Evolutionary conservation across 2,329 filamentous ascomycete genomes (phyloP).

Genomic region (Hymenoscyphus occultus): DNA sequence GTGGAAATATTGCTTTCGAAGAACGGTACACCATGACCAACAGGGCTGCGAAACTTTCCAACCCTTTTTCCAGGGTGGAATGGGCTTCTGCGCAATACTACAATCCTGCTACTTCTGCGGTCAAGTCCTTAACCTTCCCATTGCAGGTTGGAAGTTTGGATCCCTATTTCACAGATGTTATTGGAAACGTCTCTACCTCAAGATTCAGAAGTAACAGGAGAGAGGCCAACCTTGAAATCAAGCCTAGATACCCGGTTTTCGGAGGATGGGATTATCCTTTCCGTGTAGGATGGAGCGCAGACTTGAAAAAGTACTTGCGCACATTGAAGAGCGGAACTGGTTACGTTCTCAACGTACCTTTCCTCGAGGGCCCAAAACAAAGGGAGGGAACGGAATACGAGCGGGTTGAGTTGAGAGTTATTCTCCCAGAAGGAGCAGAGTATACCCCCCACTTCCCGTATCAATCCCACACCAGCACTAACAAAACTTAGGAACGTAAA

Average conservation of each 20-base stretch:
- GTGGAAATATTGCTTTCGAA: conserved; percentile 91
- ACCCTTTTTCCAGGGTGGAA: conserved; percentile 72
- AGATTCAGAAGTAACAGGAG: conserved; percentile 74
- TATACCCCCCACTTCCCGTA: conserved; percentile 51
- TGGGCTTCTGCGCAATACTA: conserved; percentile 73
- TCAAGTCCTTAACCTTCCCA: conserved; percentile 79
- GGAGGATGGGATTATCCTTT: conserved; percentile 99
- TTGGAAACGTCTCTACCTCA: conserved; percentile 95
- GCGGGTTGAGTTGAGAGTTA: conserved; percentile 72
- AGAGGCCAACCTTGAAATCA: conserved; percentile 82
- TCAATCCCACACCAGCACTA: conserved; percentile 47
- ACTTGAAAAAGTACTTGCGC: conserved; percentile 74
- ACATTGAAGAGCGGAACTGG: conserved; percentile 57
- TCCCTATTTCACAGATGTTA: conserved; percentile 92
- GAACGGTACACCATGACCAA: conserved; percentile 89
- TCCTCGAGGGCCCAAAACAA: conserved; percentile 88
- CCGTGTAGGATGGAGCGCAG: conserved; percentile 91
- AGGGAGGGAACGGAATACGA: conserved; percentile 83
- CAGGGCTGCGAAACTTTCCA: conserved; percentile 73
- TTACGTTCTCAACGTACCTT: conserved; percentile 87
- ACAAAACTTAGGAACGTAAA: conserved; percentile 65
- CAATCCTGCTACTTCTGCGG: conserved; percentile 71
- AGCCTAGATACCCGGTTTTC: conserved; percentile 93
- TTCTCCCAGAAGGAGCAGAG: conserved; percentile 88
- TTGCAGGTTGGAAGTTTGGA: conserved; percentile 77